These are phyloP conservation scores for Rubia tinctorum DNA, from an alignment of 305 asterid species.

Conservation along the genomic window DNA sequence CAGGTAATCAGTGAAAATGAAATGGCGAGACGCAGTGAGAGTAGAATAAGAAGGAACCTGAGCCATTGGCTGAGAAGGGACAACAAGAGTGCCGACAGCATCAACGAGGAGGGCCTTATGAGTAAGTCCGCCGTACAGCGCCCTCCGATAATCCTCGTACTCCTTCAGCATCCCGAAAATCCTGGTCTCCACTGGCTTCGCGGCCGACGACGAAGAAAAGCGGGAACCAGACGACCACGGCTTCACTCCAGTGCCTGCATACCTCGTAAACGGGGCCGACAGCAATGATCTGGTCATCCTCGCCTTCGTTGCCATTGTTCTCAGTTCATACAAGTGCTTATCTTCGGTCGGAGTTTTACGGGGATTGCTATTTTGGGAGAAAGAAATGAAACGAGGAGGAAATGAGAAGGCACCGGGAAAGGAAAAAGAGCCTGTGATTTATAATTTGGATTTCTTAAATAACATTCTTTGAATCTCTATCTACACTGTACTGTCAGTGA, in stretches of 20 bases:
- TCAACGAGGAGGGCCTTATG: conserved; percentile 93
- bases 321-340: background rate
- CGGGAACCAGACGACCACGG: conserved; percentile 22
- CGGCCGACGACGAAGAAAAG: conserved; percentile 48
- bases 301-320: background rate
- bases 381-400: background rate
- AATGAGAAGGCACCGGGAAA: too few species aligned
- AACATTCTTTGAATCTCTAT: background rate
- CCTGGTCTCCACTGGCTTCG: conserved; percentile 32
- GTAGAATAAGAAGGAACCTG: conserved; percentile 42
- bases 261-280: background rate
- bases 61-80: conserved; percentile 98
- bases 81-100: conserved; percentile 92
- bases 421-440: background rate
- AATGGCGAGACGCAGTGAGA: background rate
- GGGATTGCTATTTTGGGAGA: background rate
- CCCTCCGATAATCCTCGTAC: conserved; percentile 88
- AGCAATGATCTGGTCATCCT: conserved; percentile 21
- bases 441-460: background rate
- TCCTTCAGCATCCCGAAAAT: conserved; percentile 59
- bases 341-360: background rate
- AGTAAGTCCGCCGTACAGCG: conserved; percentile 80
- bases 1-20: background rate
- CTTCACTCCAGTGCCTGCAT: background rate
- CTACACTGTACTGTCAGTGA: too few species aligned